These are phyloP conservation scores for Ganoderma lingzhi DNA, from an alignment of 1,284 basidiomycete species.

Conservation along the genomic window DNA sequence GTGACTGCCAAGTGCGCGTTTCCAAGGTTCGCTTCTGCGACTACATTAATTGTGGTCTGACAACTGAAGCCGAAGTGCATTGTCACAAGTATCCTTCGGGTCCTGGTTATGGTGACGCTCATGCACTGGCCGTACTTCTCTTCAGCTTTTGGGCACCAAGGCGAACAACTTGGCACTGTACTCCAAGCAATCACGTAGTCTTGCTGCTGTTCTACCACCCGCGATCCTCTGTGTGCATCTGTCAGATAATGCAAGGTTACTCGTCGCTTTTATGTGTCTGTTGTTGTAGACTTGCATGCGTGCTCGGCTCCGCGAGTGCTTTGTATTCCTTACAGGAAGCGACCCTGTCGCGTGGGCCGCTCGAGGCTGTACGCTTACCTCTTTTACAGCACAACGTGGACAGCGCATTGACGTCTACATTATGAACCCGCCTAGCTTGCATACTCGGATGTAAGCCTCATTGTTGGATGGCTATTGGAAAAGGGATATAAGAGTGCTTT, in stretches of 20 bases:
- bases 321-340: neutral
- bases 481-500: neutral
- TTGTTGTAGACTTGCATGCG: neutral
- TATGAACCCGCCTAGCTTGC: slow-evolving; percentile 9
- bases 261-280: neutral
- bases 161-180: neutral
- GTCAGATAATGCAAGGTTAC: neutral
- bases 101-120: neutral
- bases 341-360: neutral
- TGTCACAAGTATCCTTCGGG: neutral
- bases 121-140: neutral
- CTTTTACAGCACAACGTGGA: slow-evolving; percentile 3
- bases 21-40: neutral
- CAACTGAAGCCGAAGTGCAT: neutral
- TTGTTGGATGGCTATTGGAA: neutral
- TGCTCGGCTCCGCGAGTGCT: neutral
- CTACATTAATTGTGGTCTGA: neutral
- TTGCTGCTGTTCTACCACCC: neutral
- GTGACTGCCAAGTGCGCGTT: neutral
- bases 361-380: neutral
- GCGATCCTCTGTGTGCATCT: neutral
- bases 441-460: slow-evolving; percentile 6
- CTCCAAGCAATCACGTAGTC: neutral
- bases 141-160: neutral
- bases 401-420: slow-evolving; percentile 21